A percentile compares a stretch with the other conserved stretches of the same genome.
Evolutionary conservation across 192 early-diverging fungal genomes (phyloP).

Genomic region (Coemansia furcata): DNA sequence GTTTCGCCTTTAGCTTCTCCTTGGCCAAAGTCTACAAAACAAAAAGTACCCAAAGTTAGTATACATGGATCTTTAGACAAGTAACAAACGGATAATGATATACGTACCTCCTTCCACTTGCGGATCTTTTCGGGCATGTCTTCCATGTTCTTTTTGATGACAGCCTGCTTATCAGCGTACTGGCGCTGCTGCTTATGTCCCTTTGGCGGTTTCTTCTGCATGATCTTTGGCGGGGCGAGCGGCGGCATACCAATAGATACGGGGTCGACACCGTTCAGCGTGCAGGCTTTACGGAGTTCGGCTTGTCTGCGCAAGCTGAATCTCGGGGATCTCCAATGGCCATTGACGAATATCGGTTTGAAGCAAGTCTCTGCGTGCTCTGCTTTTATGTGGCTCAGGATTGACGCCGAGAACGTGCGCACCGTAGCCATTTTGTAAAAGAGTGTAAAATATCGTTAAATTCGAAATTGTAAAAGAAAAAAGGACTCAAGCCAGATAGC

Average conservation of each 20-base stretch:
- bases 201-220: slow-evolving; percentile 52
- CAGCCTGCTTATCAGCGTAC: slow-evolving; percentile 40
- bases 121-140: slow-evolving; percentile 54
- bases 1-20: slow-evolving; percentile 43
- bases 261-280: slow-evolving; percentile 53
- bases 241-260: slow-evolving; percentile 52
- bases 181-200: slow-evolving; percentile 52
- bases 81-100: neutral
- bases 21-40: slow-evolving; percentile 29
- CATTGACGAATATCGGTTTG: slow-evolving; percentile 41
- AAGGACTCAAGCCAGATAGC: neutral
- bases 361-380: slow-evolving; percentile 36
- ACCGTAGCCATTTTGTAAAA: slow-evolving; percentile 36
- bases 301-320: slow-evolving; percentile 58
- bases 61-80: neutral
- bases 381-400: slow-evolving; percentile 28
- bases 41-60: slow-evolving; percentile 2
- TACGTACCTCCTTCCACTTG: slow-evolving; percentile 49
- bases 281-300: slow-evolving; percentile 63
- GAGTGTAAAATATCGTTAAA: neutral
- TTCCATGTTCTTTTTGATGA: slow-evolving; percentile 45
- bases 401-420: slow-evolving; percentile 31
- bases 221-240: slow-evolving; percentile 27
- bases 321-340: slow-evolving; percentile 52
- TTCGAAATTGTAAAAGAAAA: neutral